Conservation (phyloP, 768 basidiomycete genomes). For the Suillus plorans region DNA sequence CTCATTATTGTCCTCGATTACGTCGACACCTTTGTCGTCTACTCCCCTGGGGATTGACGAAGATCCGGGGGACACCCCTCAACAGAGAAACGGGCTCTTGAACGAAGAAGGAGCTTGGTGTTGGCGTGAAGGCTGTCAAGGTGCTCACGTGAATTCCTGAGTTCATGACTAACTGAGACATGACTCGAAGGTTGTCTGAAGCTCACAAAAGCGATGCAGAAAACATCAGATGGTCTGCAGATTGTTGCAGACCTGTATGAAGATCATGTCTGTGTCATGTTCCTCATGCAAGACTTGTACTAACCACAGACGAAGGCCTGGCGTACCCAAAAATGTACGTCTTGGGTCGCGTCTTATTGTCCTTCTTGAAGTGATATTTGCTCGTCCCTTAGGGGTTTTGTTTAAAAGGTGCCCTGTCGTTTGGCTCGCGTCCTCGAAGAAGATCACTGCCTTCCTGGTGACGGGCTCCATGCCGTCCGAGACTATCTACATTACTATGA, state of each 20-base stretch:
- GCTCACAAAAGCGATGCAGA: constrained; percentile 76
- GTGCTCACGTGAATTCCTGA: constrained; percentile 32
- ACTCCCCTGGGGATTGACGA: constrained; percentile 46
- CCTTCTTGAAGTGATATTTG: too few species aligned
- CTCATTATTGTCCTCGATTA: constrained; percentile 72
- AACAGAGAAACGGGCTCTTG: constrained; percentile 52
- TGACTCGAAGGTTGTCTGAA: constrained; percentile 60
- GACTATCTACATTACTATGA: too few species aligned
- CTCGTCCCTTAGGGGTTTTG: too few species aligned
- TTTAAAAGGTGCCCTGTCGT: too few species aligned
- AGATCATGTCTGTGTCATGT: constrained; percentile 58
- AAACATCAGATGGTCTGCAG: constrained; percentile 70
- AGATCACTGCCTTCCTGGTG: too few species aligned
- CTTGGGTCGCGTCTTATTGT: too few species aligned
- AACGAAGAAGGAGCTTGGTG: constrained; percentile 84
- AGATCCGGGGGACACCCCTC: constrained; percentile 41
- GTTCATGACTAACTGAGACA: not conserved
- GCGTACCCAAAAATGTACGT: constrained; percentile 44
- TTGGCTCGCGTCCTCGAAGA: too few species aligned
- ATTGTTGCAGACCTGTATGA: constrained; percentile 78
- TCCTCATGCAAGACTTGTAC: not conserved
- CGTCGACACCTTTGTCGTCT: constrained; percentile 59
- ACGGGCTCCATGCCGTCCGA: too few species aligned
- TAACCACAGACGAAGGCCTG: constrained; percentile 52
- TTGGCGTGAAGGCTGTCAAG: constrained; percentile 77